Conservation (phyloP, 257 asterid genomes). For the Nyctanthes arbortristis region DNA sequence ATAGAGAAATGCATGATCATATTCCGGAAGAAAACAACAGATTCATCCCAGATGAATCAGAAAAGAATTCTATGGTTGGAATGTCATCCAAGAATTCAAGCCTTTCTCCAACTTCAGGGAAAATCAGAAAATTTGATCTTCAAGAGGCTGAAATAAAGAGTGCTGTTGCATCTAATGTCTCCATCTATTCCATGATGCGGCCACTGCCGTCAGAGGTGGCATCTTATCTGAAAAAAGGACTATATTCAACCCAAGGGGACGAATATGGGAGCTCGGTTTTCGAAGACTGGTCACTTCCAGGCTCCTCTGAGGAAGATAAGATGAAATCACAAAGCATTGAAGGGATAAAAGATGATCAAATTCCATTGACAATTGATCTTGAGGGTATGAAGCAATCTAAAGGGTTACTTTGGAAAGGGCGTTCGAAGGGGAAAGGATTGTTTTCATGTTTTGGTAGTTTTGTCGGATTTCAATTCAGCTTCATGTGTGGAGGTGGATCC, state of each 20-base stretch:
- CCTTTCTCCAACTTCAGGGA: constrained; percentile 17
- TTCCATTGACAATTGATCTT: constrained; percentile 17
- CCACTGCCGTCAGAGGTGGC: constrained; percentile 68
- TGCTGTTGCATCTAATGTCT: constrained; percentile 23
- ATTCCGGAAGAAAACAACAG: not conserved
- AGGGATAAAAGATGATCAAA: constrained; percentile 32
- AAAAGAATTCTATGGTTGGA: constrained; percentile 1
- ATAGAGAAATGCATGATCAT: not conserved
- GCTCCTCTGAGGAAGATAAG: constrained; percentile 8
- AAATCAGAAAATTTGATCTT: not conserved
- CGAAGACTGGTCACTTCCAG: constrained; percentile 63
- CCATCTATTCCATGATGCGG: constrained; percentile 41
- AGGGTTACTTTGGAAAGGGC: constrained; percentile 11
- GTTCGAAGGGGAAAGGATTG: constrained; percentile 42
- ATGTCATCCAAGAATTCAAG: constrained; percentile 10
- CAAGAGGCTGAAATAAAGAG: constrained; percentile 25
- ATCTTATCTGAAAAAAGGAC: constrained; percentile 43
- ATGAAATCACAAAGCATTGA: constrained; percentile 16
- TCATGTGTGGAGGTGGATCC: constrained; percentile 70
- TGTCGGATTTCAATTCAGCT: constrained; percentile 52
- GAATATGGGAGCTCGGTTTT: constrained; percentile 67
- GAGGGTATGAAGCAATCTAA: constrained; percentile 5
- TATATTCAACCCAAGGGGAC: constrained; percentile 34
- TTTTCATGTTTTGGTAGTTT: constrained; percentile 64
- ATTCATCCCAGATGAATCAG: constrained; percentile 1